These are phyloP conservation scores for Balakata baccata DNA, from an alignment of 345 rosid species.

Conservation along the genomic window DNA sequence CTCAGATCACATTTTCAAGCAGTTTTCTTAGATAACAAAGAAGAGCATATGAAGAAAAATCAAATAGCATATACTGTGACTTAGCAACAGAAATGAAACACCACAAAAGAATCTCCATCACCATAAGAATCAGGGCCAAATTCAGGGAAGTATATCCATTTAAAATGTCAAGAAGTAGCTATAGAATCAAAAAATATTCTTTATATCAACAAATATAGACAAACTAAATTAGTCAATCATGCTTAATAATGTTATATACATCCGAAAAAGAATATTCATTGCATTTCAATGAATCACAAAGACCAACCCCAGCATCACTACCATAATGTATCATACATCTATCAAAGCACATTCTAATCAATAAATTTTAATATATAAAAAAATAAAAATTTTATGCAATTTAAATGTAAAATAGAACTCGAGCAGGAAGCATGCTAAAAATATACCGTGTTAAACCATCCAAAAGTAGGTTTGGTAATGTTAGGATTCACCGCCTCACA, in stretches of 20 bases:
- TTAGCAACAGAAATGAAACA: no score
- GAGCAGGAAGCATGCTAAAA: background rate
- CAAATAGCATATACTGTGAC: no score
- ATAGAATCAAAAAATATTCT: background rate
- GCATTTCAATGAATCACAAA: background rate
- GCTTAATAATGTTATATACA: no score
- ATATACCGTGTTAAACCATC: conserved; percentile 77
- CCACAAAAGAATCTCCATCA: background rate
- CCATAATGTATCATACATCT: background rate
- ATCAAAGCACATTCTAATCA: background rate
- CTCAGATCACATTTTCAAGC: no score
- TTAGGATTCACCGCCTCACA: conserved; percentile 42
- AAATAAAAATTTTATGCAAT: background rate
- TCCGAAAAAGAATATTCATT: background rate
- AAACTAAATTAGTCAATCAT: background rate
- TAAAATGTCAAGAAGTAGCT: background rate
- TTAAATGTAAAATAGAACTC: background rate
- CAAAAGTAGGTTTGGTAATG: conserved; percentile 61
- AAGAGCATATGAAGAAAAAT: no score
- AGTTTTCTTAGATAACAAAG: no score
- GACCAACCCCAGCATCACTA: background rate
- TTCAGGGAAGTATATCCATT: background rate
- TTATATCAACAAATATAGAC: background rate
- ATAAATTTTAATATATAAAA: background rate
- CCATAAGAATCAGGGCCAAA: background rate